phyloP scores from a whole-genome alignment of 805 yeast species.

The Kodamaea hsintzibuensis region DNA sequence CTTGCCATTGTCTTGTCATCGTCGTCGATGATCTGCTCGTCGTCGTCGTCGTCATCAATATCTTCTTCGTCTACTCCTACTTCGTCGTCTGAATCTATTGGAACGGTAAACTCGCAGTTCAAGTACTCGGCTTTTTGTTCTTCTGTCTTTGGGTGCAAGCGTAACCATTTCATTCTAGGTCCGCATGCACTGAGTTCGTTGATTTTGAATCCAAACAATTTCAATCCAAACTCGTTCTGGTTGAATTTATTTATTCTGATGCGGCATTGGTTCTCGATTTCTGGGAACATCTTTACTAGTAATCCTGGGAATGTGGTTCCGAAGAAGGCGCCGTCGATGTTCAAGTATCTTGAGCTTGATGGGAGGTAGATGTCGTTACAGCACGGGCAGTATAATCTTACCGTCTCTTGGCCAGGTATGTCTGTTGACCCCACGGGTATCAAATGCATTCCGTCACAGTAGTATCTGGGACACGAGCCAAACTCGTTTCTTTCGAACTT shows the following conservation, averaged over 20 bases:
- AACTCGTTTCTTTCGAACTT: slow-evolving; percentile 87
- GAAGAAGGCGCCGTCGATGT: slow-evolving; percentile 95
- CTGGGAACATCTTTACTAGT: slow-evolving; percentile 89
- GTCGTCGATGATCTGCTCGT: slow-evolving; percentile 7
- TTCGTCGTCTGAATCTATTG: slow-evolving; percentile 37
- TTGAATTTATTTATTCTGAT: slow-evolving; percentile 49
- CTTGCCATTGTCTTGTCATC: slow-evolving; percentile 46
- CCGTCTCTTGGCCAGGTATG: slow-evolving; percentile 88
- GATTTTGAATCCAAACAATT: slow-evolving; percentile 84
- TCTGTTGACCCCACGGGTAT: slow-evolving; percentile 92
- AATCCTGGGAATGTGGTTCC: slow-evolving; percentile 96
- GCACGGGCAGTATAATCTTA: slow-evolving; percentile 89
- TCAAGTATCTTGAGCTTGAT: slow-evolving; percentile 77
- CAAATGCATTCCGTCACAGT: slow-evolving; percentile 86
- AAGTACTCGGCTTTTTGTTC: slow-evolving; percentile 64
- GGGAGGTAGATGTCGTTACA: slow-evolving; percentile 92
- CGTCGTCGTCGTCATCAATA: slow-evolving; percentile 25
- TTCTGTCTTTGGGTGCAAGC: slow-evolving; percentile 67
- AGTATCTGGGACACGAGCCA: slow-evolving; percentile 88
- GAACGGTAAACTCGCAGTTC: slow-evolving; percentile 62
- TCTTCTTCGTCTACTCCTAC: slow-evolving; percentile 22
- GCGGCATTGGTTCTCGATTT: slow-evolving; percentile 73
- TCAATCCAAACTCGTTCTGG: slow-evolving; percentile 63
- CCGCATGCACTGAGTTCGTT: slow-evolving; percentile 76
- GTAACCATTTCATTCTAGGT: slow-evolving; percentile 94